phyloP scores from a whole-genome alignment of 306 rosid species.

The Vachellia pachyceras region DNA sequence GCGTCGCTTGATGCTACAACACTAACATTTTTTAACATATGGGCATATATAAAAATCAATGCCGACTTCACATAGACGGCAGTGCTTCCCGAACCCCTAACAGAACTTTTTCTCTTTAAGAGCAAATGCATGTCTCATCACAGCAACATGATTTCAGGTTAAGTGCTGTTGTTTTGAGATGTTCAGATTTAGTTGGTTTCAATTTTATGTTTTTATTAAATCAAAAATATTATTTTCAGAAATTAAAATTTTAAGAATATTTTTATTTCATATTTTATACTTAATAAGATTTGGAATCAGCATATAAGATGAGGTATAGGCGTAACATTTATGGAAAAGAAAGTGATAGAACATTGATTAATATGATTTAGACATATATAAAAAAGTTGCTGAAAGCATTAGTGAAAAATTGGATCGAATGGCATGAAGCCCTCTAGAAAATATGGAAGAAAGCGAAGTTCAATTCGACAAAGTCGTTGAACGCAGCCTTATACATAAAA shows the following conservation, averaged over 20 bases:
- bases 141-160: neutral
- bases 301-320: no score
- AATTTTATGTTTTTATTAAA: neutral
- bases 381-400: no score
- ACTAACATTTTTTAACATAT: constrained; percentile 11
- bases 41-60: neutral
- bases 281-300: no score
- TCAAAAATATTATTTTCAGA: neutral
- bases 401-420: no score
- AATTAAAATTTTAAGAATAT: neutral
- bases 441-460: no score
- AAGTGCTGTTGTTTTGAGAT: neutral
- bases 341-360: no score
- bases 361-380: no score
- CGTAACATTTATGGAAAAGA: no score
- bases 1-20: constrained; percentile 13
- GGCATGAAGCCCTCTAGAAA: no score
- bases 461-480: no score
- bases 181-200: neutral
- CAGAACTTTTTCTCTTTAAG: neutral
- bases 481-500: no score
- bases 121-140: neutral
- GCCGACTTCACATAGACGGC: neutral
- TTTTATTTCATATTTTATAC: neutral
- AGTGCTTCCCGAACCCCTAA: neutral